Evolutionary conservation across 345 rosid species (phyloP).

Genomic region (Rhodomyrtus tomentosa): DNA sequence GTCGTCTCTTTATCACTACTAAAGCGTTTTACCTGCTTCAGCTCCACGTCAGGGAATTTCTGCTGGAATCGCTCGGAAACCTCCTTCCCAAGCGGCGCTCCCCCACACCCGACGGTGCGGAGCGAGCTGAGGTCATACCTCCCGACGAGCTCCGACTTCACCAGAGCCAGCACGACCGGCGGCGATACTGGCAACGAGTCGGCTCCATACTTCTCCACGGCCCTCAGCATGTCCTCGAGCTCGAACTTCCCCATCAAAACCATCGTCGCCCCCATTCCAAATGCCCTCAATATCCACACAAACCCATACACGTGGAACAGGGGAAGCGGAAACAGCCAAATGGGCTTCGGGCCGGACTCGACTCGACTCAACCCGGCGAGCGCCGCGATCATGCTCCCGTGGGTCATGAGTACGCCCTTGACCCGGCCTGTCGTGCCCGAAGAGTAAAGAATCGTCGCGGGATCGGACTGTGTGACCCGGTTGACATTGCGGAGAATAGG

Average conservation of each 20-base stretch:
- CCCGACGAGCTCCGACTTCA: constrained; percentile 46
- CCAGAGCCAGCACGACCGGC: constrained; percentile 48
- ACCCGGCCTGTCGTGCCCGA: constrained; percentile 32
- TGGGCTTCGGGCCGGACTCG: not conserved
- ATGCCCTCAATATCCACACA: constrained; percentile 27
- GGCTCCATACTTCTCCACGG: constrained; percentile 46
- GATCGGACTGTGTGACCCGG: constrained; percentile 13
- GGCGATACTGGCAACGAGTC: constrained; percentile 63
- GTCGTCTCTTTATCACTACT: not conserved
- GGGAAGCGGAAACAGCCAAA: constrained; percentile 10
- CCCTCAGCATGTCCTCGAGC: constrained; percentile 32
- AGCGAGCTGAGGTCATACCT: constrained; percentile 60
- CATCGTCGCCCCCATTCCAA: constrained; percentile 23
- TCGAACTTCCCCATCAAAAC: constrained; percentile 46
- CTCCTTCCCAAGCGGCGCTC: constrained; percentile 74
- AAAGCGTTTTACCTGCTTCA: not conserved
- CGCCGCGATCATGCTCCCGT: constrained; percentile 8
- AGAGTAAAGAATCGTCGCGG: constrained; percentile 25
- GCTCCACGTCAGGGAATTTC: constrained; percentile 35
- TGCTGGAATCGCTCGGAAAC: constrained; percentile 37
- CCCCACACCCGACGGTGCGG: constrained; percentile 35
- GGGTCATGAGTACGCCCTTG: constrained; percentile 31
- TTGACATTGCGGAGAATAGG: constrained; percentile 1
- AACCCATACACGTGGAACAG: constrained; percentile 46
- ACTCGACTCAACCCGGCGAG: not conserved